Evolutionary conservation across 179 eudicot species (phyloP).

Genomic region (Silene noctiflora): DNA sequence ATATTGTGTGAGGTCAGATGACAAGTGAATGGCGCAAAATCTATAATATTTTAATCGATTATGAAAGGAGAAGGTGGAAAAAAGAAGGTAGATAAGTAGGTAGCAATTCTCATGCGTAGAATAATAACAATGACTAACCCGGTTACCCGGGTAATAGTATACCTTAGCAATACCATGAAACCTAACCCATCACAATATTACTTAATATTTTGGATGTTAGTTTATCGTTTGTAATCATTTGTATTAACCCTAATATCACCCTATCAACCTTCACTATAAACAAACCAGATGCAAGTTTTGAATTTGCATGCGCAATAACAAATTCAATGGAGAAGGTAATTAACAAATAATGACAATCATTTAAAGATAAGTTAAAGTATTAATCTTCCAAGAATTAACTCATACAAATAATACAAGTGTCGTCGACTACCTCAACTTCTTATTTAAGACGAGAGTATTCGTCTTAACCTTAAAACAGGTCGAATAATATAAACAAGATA

Average conservation of each 20-base stretch:
- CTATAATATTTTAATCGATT: too few species aligned
- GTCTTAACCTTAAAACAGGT: too few species aligned
- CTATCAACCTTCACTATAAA: constrained; percentile 12
- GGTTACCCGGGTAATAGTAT: neutral
- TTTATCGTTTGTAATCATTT: constrained; percentile 18
- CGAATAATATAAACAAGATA: too few species aligned
- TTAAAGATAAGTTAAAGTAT: too few species aligned
- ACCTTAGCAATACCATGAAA: neutral
- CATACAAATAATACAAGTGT: neutral
- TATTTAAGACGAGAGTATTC: too few species aligned
- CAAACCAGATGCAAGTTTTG: neutral
- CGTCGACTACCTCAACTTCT: too few species aligned
- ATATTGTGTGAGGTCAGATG: too few species aligned
- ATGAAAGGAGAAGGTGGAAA: too few species aligned
- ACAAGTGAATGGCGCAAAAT: too few species aligned
- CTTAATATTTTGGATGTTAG: constrained; percentile 18
- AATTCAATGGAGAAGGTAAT: neutral
- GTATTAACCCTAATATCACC: constrained; percentile 7
- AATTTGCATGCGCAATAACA: constrained; percentile 22
- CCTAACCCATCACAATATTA: neutral
- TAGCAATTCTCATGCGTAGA: too few species aligned
- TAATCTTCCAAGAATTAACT: constrained; percentile 17
- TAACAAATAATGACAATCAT: too few species aligned
- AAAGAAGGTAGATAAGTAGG: too few species aligned
- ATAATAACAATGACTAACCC: neutral